Evolutionary conservation across 1,284 basidiomycete genomes (phyloP), one percentile per base, ranked within the genome.

Genomic region (Kwoniella shivajii): DNA sequence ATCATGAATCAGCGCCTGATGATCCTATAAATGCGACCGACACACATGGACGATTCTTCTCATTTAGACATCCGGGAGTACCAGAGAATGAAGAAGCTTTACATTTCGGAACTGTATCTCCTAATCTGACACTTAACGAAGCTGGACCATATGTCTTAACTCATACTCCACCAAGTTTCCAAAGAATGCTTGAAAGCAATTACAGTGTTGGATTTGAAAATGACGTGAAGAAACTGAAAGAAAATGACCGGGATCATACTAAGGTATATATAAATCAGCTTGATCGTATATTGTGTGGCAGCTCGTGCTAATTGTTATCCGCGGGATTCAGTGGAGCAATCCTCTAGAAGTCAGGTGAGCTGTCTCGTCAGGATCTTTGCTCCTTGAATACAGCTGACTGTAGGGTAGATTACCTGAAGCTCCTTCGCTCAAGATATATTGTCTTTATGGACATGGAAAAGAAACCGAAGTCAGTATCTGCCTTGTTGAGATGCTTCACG

Each of bases 261-360:
- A 78, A 77, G 60, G 74, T 69, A 50, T 36, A 1, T 31, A 42
- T 4, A 22, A 39, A 5, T 26, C 13, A 6, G 34, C 9, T 30
- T 20, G 43, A 18, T 29, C 7, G 29, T 34, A 16, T 34, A 13
- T 13, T 39, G 33, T 20, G 26, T 20, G 50, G 27, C 7, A 9
- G 4, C 72, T 73, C 46, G 72, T 73, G 66, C 83, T 78, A n/a
- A n/a, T n/a, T n/a, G n/a, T n/a, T n/a, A n/a, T n/a, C n/a, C n/a
- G n/a, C n/a, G n/a, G n/a, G n/a, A n/a, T n/a, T n/a, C n/a, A 93
- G 79, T 99, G 95, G 94, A 83, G 87, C n/a, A 99, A 99, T 75
- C 95, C 95, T 9, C 82, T 98, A 6, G 95, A 99, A 78, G 83
- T 89, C 20, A 84, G 85, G 88, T 88, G 65, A 48, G 80, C 69